phyloP scores from a whole-genome alignment of 2,329 filamentous ascomycete species.

The Ophiostoma montium region DNA sequence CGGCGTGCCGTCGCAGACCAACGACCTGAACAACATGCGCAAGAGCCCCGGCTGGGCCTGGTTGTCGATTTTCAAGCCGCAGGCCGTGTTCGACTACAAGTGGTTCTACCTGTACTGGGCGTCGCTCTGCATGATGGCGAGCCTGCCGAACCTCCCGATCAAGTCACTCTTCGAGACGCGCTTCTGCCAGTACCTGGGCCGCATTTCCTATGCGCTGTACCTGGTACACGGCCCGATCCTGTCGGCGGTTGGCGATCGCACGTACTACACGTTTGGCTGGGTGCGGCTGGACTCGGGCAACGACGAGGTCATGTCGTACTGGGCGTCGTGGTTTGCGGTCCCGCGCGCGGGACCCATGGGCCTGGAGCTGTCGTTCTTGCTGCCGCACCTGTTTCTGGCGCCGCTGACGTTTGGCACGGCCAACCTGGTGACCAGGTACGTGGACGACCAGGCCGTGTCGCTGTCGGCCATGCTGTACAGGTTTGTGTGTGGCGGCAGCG shows the following conservation, averaged over 20 bases:
- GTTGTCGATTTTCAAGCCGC: constrained; percentile 46
- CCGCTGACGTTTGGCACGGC: constrained; percentile 45
- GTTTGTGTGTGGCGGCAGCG: constrained; percentile 8
- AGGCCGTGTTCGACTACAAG: constrained; percentile 51
- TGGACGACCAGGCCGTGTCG: constrained; percentile 47
- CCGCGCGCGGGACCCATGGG: constrained; percentile 43
- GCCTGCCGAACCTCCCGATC: constrained; percentile 43
- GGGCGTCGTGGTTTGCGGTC: constrained; percentile 42
- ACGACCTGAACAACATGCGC: constrained; percentile 33
- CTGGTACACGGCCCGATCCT: constrained; percentile 50
- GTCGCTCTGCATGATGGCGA: constrained; percentile 39
- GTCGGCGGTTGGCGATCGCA: constrained; percentile 43
- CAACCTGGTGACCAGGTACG: constrained; percentile 37
- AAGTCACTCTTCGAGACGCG: constrained; percentile 43
- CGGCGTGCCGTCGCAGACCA: constrained; percentile 41
- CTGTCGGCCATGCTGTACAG: constrained; percentile 44
- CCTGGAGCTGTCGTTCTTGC: constrained; percentile 44
- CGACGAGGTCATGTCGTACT: constrained; percentile 35
- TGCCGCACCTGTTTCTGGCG: constrained; percentile 44
- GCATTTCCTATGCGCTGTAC: constrained; percentile 49
- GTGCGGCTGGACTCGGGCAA: constrained; percentile 22
- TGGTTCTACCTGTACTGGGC: constrained; percentile 56
- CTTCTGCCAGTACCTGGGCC: constrained; percentile 47
- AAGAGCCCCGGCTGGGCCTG: constrained; percentile 46
- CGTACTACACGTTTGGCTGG: constrained; percentile 50